A percentile compares a stretch with the other conserved stretches of the same genome.
phyloP scores from a whole-genome alignment of 2,329 filamentous ascomycete species.

The Scedosporium apiospermum region DNA sequence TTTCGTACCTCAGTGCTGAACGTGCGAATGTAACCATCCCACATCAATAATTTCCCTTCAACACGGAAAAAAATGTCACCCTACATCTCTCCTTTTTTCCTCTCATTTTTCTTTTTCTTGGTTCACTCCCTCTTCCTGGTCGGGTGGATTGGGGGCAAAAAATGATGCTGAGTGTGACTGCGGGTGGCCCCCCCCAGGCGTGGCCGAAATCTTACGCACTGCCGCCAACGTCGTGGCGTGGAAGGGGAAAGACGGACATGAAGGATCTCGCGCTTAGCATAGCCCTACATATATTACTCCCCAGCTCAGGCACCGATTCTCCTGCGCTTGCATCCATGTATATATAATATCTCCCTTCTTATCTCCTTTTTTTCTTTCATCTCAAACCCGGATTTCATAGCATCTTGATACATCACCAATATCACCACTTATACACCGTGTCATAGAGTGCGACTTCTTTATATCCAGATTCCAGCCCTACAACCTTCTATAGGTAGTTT shows the following conservation, averaged over 20 bases:
- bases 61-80: background rate
- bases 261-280: slow-evolving; percentile 1
- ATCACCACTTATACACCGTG: background rate
- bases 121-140: background rate
- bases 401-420: background rate
- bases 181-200: background rate
- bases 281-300: background rate
- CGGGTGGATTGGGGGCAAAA: background rate
- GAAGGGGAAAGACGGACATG: background rate
- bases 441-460: background rate
- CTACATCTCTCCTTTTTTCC: background rate
- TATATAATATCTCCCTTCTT: background rate
- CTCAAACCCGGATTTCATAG: background rate
- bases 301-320: background rate
- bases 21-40: too few relatives aligned
- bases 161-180: background rate
- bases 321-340: background rate
- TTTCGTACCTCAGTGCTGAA: too few relatives aligned
- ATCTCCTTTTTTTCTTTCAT: background rate
- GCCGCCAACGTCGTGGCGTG: background rate
- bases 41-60: background rate
- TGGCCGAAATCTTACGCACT: background rate
- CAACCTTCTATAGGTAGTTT: background rate
- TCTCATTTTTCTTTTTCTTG: too few relatives aligned
- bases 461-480: background rate